These are phyloP conservation scores for Eucalyptus dawsonii DNA, from an alignment of 345 rosid species.

Conservation along the genomic window DNA sequence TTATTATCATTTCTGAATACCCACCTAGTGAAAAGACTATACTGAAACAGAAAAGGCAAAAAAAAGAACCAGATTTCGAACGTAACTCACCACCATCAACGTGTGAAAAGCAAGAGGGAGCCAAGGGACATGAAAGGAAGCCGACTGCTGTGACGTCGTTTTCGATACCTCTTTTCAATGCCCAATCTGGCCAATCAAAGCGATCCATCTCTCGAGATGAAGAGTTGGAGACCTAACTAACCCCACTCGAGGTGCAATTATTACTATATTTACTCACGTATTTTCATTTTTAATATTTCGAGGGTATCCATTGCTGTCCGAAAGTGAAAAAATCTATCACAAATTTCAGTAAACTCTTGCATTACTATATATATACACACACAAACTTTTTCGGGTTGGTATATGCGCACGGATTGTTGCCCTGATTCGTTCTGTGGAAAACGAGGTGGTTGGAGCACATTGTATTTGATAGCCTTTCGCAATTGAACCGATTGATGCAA, in stretches of 20 bases:
- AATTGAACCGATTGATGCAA: neutral
- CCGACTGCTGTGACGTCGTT: neutral
- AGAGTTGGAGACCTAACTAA: neutral
- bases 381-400: neutral
- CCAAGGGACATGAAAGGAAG: neutral
- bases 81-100: neutral
- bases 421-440: neutral
- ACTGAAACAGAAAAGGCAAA: neutral
- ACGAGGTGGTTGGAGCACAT: neutral
- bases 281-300: neutral
- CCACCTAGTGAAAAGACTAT: neutral
- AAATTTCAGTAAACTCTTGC: neutral
- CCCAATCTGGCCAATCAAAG: neutral
- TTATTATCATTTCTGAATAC: neutral
- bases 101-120: neutral
- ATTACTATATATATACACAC: too few species aligned
- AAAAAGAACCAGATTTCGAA: neutral
- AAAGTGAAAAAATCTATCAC: neutral
- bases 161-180: neutral
- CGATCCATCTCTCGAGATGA: neutral
- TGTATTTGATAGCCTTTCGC: neutral
- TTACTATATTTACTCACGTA: neutral
- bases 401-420: neutral
- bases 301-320: neutral
- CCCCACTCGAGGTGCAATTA: neutral